Conservation (phyloP, 805 yeast genomes). For the Ogataea pilisensis region DNA sequence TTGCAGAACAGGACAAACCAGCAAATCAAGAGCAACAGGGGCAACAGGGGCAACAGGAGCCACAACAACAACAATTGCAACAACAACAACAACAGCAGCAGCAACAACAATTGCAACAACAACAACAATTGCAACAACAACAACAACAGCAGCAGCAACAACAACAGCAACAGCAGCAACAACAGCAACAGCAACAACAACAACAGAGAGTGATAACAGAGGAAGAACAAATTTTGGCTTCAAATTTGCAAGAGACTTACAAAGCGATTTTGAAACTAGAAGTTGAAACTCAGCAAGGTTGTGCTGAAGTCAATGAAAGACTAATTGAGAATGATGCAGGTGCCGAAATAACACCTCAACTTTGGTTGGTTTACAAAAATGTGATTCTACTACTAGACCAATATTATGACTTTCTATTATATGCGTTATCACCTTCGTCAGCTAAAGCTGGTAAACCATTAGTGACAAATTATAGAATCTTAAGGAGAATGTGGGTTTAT, state of each 20-base stretch:
- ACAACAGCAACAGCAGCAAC: constrained; percentile 16
- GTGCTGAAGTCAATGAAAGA: constrained; percentile 54
- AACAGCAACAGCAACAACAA: constrained; percentile 12
- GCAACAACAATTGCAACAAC: too few species aligned
- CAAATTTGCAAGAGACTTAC: constrained; percentile 71
- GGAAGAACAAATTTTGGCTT: constrained; percentile 63
- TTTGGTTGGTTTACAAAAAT: constrained; percentile 69
- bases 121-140: constrained; percentile 4
- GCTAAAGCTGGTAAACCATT: constrained; percentile 75
- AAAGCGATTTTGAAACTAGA: constrained; percentile 64
- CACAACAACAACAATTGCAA: constrained; percentile 4
- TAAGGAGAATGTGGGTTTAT: constrained; percentile 79
- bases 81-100: constrained; percentile 3
- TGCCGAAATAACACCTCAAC: constrained; percentile 52
- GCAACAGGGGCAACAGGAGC: too few species aligned
- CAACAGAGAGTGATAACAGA: constrained; percentile 35
- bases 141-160: constrained; percentile 2
- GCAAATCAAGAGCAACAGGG: constrained; percentile 4
- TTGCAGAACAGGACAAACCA: constrained; percentile 13
- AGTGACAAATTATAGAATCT: constrained; percentile 72
- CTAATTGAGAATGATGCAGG: constrained; percentile 41
- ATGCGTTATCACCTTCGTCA: constrained; percentile 62
- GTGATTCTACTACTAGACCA: constrained; percentile 63
- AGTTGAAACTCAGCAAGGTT: constrained; percentile 65
- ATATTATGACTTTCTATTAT: constrained; percentile 66